A percentile compares a stretch with the other conserved stretches of the same genome.
Conservation (phyloP, 345 rosid species). For the Acer campestre region DNA sequence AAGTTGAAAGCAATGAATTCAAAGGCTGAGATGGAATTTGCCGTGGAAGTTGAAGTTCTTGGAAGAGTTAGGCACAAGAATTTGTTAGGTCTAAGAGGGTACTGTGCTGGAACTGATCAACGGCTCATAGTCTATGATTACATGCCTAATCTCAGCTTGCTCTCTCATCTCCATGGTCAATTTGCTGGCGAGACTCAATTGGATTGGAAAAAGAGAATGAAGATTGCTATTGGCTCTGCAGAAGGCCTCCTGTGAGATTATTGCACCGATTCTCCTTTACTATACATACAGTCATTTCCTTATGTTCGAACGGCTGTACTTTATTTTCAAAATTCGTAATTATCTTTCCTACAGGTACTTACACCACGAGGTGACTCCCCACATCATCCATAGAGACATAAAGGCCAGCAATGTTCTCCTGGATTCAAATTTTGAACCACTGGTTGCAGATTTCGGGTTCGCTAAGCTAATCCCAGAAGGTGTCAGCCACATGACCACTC, state of each 20-base stretch:
- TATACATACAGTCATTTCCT: neutral
- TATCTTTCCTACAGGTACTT: slow-evolving; percentile 38
- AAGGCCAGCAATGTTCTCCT: slow-evolving; percentile 67
- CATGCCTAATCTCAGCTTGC: slow-evolving; percentile 77
- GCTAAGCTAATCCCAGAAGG: slow-evolving; percentile 83
- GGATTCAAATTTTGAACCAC: slow-evolving; percentile 74
- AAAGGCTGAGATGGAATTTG: slow-evolving; percentile 81
- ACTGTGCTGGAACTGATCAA: slow-evolving; percentile 65
- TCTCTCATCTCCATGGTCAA: slow-evolving; percentile 76
- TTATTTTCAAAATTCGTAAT: neutral
- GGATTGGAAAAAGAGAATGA: slow-evolving; percentile 66
- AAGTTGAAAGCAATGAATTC: slow-evolving; percentile 67
- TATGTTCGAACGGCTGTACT: no score
- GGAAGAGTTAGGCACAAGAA: slow-evolving; percentile 76
- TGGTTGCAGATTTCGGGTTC: slow-evolving; percentile 90
- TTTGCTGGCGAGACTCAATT: slow-evolving; percentile 45
- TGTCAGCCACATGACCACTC: slow-evolving; percentile 71
- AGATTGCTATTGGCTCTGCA: slow-evolving; percentile 57
- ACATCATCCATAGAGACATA: slow-evolving; percentile 61
- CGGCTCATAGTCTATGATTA: slow-evolving; percentile 71
- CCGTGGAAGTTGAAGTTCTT: slow-evolving; percentile 74
- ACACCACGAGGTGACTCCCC: slow-evolving; percentile 74
- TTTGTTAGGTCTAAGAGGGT: slow-evolving; percentile 65
- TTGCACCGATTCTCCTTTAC: neutral
- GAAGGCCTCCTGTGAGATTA: slow-evolving; percentile 63